Conservation (phyloP, 441 rosid genomes). For the Metrosideros polymorpha region DNA sequence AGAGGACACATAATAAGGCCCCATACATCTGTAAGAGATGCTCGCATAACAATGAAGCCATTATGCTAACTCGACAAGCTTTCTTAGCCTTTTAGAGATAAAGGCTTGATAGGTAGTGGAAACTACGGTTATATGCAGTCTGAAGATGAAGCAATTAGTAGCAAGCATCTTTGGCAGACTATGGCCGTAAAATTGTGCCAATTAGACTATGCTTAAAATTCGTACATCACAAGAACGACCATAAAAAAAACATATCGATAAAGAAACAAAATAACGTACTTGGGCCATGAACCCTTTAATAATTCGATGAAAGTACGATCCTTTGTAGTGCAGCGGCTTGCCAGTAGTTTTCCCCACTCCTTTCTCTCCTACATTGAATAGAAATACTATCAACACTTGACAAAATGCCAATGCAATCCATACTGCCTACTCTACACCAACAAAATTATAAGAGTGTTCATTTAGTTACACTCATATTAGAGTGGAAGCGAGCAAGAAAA, state of each 20-base stretch:
- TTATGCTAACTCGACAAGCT: background rate
- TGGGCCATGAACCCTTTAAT: constrained; percentile 97
- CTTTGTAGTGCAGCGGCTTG: constrained; percentile 84
- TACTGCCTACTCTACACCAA: background rate
- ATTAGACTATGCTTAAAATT: background rate
- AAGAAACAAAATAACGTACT: constrained; percentile 31
- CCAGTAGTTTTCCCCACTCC: constrained; percentile 79
- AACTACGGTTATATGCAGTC: background rate
- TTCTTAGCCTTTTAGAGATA: background rate
- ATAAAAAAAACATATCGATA: background rate
- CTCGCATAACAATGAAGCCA: background rate
- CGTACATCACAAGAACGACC: background rate
- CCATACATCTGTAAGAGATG: background rate
- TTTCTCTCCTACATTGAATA: constrained; percentile 56
- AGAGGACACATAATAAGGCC: background rate
- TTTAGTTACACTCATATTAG: background rate
- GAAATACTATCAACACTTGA: constrained; percentile 8
- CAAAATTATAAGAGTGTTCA: background rate
- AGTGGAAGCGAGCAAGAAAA: background rate
- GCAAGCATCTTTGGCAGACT: background rate
- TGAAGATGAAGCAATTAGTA: background rate
- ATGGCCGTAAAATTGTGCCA: background rate
- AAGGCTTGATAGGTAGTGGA: background rate
- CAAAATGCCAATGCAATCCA: background rate
- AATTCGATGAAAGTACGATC: constrained; percentile 78